Evolutionary conservation across 371 early-diverging fungal species (phyloP).

Genomic region (Zopfochytrium polystomum): DNA sequence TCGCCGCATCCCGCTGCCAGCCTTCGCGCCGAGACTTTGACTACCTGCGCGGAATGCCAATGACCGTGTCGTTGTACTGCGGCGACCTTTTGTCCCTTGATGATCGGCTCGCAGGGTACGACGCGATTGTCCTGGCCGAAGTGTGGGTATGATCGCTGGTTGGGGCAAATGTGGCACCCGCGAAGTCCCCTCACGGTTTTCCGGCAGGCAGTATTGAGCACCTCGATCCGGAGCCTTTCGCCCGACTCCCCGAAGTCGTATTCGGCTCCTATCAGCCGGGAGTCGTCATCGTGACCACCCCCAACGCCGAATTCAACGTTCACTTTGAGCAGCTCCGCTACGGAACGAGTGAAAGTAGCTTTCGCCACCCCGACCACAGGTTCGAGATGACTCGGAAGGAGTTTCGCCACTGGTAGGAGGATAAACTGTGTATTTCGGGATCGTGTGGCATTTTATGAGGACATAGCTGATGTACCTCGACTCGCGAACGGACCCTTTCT

Average conservation of each 20-base stretch:
- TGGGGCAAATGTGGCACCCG: too few species aligned
- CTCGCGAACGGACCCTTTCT: too few species aligned
- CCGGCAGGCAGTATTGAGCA: constrained; percentile 69
- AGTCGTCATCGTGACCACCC: constrained; percentile 41
- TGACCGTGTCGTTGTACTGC: not conserved
- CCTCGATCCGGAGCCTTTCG: constrained; percentile 55
- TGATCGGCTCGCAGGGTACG: constrained; percentile 27
- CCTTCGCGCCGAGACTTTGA: constrained; percentile 27
- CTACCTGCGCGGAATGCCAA: constrained; percentile 30
- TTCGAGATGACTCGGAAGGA: constrained; percentile 90
- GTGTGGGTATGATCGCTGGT: constrained; percentile 30
- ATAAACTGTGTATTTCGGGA: too few species aligned
- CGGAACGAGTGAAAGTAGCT: constrained; percentile 60
- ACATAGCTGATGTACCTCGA: too few species aligned
- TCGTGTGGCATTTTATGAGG: too few species aligned
- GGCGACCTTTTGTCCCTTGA: constrained; percentile 18
- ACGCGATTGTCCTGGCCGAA: constrained; percentile 38
- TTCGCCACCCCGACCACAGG: constrained; percentile 84
- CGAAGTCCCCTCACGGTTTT: too few species aligned
- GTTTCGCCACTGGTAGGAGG: constrained; percentile 75
- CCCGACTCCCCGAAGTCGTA: constrained; percentile 50
- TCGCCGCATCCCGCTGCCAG: constrained; percentile 12
- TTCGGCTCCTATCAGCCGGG: constrained; percentile 68
- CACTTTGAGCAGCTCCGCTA: constrained; percentile 72
- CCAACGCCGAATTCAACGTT: constrained; percentile 86